Base-by-base conservation (phyloP, 2,329 filamentous ascomycete genomes). In the Periconia macrospinosa region DNA sequence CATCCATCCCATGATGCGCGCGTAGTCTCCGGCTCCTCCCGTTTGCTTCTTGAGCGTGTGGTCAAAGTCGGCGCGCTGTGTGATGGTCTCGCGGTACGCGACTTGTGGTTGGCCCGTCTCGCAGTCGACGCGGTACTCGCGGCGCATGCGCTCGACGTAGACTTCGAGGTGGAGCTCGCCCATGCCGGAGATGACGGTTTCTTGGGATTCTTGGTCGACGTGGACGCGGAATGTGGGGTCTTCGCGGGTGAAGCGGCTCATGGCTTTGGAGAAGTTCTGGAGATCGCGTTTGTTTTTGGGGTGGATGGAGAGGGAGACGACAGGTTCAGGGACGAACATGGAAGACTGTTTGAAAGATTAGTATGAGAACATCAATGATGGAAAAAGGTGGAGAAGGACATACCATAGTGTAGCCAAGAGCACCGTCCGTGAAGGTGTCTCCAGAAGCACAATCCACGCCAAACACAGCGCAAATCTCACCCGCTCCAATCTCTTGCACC, bases 171-270 rank as follows among this genome's bases (percentile, higher is more conserved):
- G 94, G 63, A 99, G 77, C 76, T 99, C 94, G 63, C 94, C 94
- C 94, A 99, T 99, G 55, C 94, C 94, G 41, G 90, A 95, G 70
- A 99, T 97, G 70, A 99, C 96, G 45, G 93, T 97, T 80, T 99
- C 91, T 71, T 96, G 89, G 60, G 89, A 93, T 78, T 99, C 94
- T 15, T 85, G 77, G 70, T 99, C 94, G 66, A 96, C 92, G 66
- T 91, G 89, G 37, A 99, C 90, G 50, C 94, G 87, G 85, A 99
- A 99, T 13, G 94, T 99, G 3, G 94, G 94, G 68, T 99, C 94
- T 78, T 99, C 94, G 59, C 94, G 89, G 78, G 97, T 93, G 84
- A 99, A 99, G 64, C 94, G 90, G 74, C 93, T 94, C 87, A 99
- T 97, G 63, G 94, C 94, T 79, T 99, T 99, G 71, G 88, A 92